A percentile compares a stretch with the other conserved stretches of the same genome.
phyloP scores from a whole-genome alignment of 1,139 yeast species.

The Kurtzmaniella quercitrusa region DNA sequence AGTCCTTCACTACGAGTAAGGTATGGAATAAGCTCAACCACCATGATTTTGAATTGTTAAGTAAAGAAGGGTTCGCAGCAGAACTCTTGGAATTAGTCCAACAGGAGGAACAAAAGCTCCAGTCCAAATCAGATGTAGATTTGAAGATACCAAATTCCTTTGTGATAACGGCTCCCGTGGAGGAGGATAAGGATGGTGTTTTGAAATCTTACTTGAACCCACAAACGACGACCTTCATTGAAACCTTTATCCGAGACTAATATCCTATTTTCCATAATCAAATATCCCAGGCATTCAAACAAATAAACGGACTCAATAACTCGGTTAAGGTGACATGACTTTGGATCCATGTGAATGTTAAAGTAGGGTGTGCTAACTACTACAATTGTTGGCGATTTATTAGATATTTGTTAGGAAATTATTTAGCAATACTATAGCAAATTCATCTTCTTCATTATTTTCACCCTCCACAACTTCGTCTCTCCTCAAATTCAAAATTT shows the following conservation, averaged over 20 bases:
- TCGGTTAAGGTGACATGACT: no score
- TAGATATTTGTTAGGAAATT: not conserved
- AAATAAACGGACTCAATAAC: no score
- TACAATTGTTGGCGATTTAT: not conserved
- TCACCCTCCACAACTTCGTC: not conserved
- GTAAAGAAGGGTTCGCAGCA: constrained; percentile 9
- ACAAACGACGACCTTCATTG: constrained; percentile 33
- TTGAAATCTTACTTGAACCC: constrained; percentile 33
- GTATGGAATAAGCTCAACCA: constrained; percentile 12
- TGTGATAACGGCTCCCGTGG: constrained; percentile 26
- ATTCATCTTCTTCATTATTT: not conserved
- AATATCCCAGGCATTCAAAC: not conserved
- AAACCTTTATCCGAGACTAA: constrained; percentile 14
- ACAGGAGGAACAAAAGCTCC: constrained; percentile 16
- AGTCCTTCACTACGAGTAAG: constrained; percentile 17
- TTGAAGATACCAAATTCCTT: constrained; percentile 23
- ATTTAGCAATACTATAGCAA: not conserved
- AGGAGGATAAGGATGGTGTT: constrained; percentile 11
- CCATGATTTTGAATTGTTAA: constrained; percentile 9
- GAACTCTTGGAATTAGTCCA: constrained; percentile 22
- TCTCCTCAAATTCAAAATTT: not conserved
- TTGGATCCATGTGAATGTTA: no score
- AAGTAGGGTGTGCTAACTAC: no score
- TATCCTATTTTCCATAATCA: not conserved
- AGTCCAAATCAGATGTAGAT: constrained; percentile 10